Evolutionary conservation across 2,329 filamentous ascomycete genomes (phyloP), one percentile per base, ranked within the genome.

Genomic region (Raffaelea deltoideospora): DNA sequence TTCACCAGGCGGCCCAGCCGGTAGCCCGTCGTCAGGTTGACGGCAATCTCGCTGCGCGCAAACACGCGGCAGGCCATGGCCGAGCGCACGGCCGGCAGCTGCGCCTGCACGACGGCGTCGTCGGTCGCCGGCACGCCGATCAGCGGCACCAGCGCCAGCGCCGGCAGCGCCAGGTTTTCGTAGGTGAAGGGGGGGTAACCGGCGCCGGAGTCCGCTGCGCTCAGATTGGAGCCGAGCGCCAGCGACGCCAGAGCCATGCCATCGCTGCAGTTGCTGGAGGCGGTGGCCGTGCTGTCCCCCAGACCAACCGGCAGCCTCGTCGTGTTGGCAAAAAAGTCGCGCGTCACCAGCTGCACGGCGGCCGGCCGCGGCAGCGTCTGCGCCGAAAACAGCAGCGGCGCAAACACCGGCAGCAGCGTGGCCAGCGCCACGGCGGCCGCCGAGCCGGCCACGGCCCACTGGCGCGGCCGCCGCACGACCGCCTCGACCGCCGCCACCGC

Each of bases 101-200:
- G 48, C 3, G 47, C 50, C 5, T 44, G 44, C 5, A 56, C 41
- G 11, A 19, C 38, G 29, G 22, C 39, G 20, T 49, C 46, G 13
- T 45, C 43, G 5, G 42, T 37, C 7, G 34, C 28, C 30, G 26
- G 29, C n/a, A 28, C 20, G 17, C 37, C 39, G 11, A 41, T 34
- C 10, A 42, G 37, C 5, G 41, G 32, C 22, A 41, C 40, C 15
- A 50, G 13, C 10, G 38, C 36, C 3, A 55, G 23, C 2, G 39
- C 41, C 6, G 51, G 53, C 19, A 56, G 44, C 24, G 47, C 49
- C 27, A 56, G 43, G 32, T 52, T 47, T 11, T 53, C 50, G 40
- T 51, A 59, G 0, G 59, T 61, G 31, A 57, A 60, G 0, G 36
- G 33, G 0, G 59, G 57, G 18, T 55, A 61, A n/a, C n/a, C n/a